A percentile compares a stretch with the other conserved stretches of the same genome.
Evolutionary conservation across 305 asterid species (phyloP).

Genomic region (Ilex paraguariensis): DNA sequence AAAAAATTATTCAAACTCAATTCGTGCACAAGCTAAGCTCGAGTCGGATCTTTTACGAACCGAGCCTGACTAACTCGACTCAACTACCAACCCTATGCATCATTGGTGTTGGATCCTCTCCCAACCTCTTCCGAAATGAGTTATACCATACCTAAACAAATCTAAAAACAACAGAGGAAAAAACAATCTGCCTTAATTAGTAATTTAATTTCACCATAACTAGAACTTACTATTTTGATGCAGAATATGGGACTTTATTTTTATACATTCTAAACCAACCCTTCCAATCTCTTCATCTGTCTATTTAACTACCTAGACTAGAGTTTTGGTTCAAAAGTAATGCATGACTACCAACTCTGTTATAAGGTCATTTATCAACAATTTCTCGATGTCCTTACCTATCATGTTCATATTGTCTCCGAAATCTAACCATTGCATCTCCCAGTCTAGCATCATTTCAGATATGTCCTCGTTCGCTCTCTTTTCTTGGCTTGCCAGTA

Average conservation of each 20-base stretch:
- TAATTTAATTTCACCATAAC: no score
- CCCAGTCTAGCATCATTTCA: constrained; percentile 38
- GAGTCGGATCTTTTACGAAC: no score
- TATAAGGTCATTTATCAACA: constrained; percentile 54
- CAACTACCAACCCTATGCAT: no score
- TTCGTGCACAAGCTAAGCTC: no score
- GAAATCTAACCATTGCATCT: constrained; percentile 40
- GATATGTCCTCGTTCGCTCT: constrained; percentile 9
- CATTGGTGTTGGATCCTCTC: no score
- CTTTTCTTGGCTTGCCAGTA: constrained; percentile 28
- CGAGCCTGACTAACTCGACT: no score
- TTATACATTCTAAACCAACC: background rate
- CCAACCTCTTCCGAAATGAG: no score
- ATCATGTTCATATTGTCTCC: constrained; percentile 26
- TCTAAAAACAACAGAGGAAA: no score
- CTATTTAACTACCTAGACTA: constrained; percentile 22
- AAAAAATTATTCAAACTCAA: no score
- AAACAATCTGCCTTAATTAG: no score
- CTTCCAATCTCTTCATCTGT: background rate
- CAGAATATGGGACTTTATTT: background rate
- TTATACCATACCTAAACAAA: no score
- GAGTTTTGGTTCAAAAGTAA: constrained; percentile 19
- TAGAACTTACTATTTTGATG: no score
- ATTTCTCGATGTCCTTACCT: constrained; percentile 44
- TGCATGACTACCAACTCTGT: constrained; percentile 33